These are phyloP conservation scores for Pythium dissotocum DNA, from an alignment of 352 stramenopile species.

Conservation along the genomic window DNA sequence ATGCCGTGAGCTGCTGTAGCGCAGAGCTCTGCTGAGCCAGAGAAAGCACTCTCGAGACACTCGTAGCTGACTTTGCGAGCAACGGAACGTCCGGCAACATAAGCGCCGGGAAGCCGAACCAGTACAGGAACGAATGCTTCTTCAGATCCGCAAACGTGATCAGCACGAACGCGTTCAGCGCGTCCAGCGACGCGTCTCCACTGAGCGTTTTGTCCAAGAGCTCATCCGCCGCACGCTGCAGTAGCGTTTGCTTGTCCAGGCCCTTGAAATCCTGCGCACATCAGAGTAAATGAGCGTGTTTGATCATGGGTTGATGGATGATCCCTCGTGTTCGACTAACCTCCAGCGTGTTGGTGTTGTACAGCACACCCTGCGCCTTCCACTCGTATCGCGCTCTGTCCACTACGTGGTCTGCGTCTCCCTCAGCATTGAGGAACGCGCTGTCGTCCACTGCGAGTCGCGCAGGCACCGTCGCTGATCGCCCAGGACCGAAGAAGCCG, in stretches of 20 bases:
- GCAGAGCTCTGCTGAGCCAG: slow-evolving; percentile 37
- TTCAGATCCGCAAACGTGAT: slow-evolving; percentile 94
- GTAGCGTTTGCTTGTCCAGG: slow-evolving; percentile 77
- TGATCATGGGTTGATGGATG: not conserved
- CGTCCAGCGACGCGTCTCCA: slow-evolving; percentile 32
- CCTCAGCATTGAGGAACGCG: slow-evolving; percentile 42
- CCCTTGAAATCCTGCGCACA: slow-evolving; percentile 76
- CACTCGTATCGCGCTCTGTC: slow-evolving; percentile 80
- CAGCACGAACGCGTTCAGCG: slow-evolving; percentile 86
- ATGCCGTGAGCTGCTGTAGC: slow-evolving; percentile 42
- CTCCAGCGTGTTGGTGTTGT: slow-evolving; percentile 90
- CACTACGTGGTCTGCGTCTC: not conserved
- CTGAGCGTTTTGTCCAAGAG: slow-evolving; percentile 42
- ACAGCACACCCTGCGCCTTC: slow-evolving; percentile 60
- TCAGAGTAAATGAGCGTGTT: not conserved
- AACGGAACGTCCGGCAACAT: slow-evolving; percentile 38
- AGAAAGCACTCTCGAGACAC: slow-evolving; percentile 40
- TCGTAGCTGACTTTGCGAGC: slow-evolving; percentile 28
- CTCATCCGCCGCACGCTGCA: slow-evolving; percentile 43
- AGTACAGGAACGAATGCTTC: slow-evolving; percentile 93
- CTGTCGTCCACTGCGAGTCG: slow-evolving; percentile 77
- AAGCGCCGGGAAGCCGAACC: slow-evolving; percentile 91
- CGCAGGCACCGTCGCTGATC: slow-evolving; percentile 57
- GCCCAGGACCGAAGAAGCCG: slow-evolving; percentile 68
- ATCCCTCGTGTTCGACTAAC: slow-evolving; percentile 27